Evolutionary conservation across 1,284 basidiomycete species (phyloP), one percentile per base, ranked within the genome.

Genomic region (Fomitiporia mediterranea): DNA sequence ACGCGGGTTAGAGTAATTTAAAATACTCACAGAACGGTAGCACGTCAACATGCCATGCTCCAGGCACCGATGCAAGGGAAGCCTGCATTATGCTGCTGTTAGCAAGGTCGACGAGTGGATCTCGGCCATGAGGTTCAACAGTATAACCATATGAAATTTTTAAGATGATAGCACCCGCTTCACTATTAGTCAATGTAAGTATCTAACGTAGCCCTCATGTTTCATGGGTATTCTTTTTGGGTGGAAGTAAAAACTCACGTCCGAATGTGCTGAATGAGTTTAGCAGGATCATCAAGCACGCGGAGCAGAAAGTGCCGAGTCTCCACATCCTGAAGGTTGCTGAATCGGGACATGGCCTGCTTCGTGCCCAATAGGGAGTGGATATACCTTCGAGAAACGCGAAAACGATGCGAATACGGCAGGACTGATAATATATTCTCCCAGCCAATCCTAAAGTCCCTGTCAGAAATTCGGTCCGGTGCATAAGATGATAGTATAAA

Each of bases 91-190:
- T 53, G 7, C 59, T 60, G 2, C 64, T 58, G 28, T 67, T 62
- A 3, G 64, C 63, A 17, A 65, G 55, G 13, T 57, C 38, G 17
- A 68, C 60, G 43, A 68, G 61, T 4, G 61, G 63, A 49, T 67
- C 65, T 13, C 68, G 62, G 0, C 56, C 61, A 13, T 64, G 64
- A 11, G 49, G 55, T 28, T 64, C 50, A 2, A 66, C 64, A n/a
- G 66, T 60, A 28, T 72, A 63, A 4, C 72, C 73, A 51, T 74
- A 67, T 1, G 69, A 65, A 17, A 73, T 61, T 19, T 61, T 59
- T 48, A 71, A 62, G 34, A 69, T 67, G 34, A 70, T 65, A 1
- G 67, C 67, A 17, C 62, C 68, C 6, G 65, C 63, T 25, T 64
- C 43, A 8, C 56, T 58, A 32, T 2, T 23, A 25, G 19, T 21